Base-by-base conservation (phyloP, 306 rosid species). In the Sindora glabra region DNA sequence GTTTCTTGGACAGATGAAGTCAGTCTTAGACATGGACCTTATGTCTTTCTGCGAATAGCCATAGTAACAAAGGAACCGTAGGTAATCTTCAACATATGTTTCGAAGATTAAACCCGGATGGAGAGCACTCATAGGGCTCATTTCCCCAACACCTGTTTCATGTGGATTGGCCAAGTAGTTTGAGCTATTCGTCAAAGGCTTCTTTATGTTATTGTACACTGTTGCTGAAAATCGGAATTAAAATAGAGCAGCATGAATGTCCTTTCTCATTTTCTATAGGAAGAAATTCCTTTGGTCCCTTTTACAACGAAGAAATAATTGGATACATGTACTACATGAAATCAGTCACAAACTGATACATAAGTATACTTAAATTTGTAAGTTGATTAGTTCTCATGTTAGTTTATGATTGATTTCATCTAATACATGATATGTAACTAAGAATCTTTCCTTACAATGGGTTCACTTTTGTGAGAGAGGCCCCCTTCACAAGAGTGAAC, bases 71-170 rank as follows among this genome's bases (percentile, higher is more conserved):
- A 92, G 96, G 83, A 92, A 92, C 36, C 38, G 56, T 2, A 92
- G 77, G 64, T 85, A 80, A 52, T 92, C 84, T 68, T 76, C 53
- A 1, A 25, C 3, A 14, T 68, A 40, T 18, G 86, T 79, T 66
- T 88, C 90, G 33, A 83, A 92, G 64, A 92, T 87, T 59, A 92
- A 72, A 32, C 98, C 98, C 8, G 98, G 98, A 62, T 78, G 51
- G 48, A 88, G 86, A 64, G 98, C 96, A 60, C 44, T 81, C n/a
- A 72, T 38, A 36, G 98, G 98, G 74, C 72, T 86, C 17, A 88
- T 79, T 71, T 92, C 95, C 30, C 98, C 98, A 2, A 74, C 95
- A 56, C 98, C 98, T 32, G 73, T 77, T 72, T 88, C 96, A 64
- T 85, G 96, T 61, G 90, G 85, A 56, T 70, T 78, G 56, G 96